These are phyloP conservation scores for Sphaerostilbella broomeana DNA, from an alignment of 2,329 filamentous ascomycete genomes.

Conservation along the genomic window DNA sequence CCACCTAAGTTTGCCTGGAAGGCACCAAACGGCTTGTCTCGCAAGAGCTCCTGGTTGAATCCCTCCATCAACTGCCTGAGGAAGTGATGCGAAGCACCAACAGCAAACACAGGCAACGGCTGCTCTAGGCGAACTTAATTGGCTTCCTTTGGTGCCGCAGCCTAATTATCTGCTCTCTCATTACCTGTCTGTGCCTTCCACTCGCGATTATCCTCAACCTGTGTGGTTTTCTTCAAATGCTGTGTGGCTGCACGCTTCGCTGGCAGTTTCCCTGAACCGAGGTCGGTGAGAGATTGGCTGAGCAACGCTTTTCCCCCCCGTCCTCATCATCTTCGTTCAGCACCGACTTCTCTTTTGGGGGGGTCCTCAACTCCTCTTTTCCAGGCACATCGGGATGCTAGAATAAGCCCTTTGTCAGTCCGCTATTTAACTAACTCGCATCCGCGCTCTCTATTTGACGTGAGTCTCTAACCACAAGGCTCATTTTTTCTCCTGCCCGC, in stretches of 20 bases:
- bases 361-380: background rate
- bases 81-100: constrained; percentile 1
- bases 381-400: background rate
- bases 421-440: background rate
- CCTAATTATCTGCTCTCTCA: background rate
- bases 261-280: background rate
- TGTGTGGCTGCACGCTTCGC: background rate
- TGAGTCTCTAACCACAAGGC: background rate
- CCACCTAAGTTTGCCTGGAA: constrained; percentile 2
- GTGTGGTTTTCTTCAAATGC: background rate
- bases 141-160: background rate
- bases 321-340: background rate
- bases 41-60: constrained; percentile 5
- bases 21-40: constrained; percentile 4
- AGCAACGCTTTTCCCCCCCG: background rate
- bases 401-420: background rate
- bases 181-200: constrained; percentile 5
- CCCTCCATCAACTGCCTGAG: no score
- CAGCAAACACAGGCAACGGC: constrained; percentile 1
- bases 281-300: background rate
- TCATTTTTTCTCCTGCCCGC: no score
- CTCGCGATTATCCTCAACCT: background rate
- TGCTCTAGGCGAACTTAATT: constrained; percentile 1
- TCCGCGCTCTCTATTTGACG: background rate
- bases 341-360: no score